Percentiles rank a stretch among this genome's conserved stretches.
These are phyloP conservation scores for Alternaria arborescens DNA, from an alignment of 2,329 filamentous ascomycete genomes.

Conservation along the genomic window DNA sequence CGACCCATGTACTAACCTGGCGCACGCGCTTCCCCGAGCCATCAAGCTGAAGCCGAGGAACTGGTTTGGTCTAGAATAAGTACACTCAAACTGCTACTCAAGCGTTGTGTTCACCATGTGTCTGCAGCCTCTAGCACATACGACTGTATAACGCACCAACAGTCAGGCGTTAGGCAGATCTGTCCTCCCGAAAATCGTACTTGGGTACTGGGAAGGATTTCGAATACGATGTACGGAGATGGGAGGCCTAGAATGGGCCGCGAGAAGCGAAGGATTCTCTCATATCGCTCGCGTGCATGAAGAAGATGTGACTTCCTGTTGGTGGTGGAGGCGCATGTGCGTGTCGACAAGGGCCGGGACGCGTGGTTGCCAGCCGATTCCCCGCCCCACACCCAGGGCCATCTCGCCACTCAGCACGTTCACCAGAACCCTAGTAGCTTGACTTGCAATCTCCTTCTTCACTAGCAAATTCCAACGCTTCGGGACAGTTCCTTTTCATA, in stretches of 20 bases:
- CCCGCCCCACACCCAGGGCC: neutral
- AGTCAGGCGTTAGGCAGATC: neutral
- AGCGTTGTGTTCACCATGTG: neutral
- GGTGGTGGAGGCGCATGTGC: neutral
- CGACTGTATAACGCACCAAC: neutral
- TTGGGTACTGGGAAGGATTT: neutral
- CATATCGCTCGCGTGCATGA: neutral
- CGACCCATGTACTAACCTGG: neutral
- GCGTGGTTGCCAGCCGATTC: constrained; percentile 1
- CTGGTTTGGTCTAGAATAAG: neutral
- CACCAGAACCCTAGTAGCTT: neutral
- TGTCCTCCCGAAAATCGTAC: neutral
- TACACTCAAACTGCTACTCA: neutral
- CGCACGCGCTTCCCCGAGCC: neutral
- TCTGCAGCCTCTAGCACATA: neutral
- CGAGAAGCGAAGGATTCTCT: neutral
- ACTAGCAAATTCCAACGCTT: neutral
- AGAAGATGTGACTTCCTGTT: neutral
- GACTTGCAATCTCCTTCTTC: neutral
- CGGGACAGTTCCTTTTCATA: neutral
- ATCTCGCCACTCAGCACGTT: neutral
- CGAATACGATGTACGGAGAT: neutral
- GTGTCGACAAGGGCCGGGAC: neutral
- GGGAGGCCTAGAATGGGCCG: neutral
- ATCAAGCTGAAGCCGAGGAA: neutral